A percentile compares a stretch with the other conserved stretches of the same genome.
These are phyloP conservation scores for Cyberlindnera mycetangii DNA, from an alignment of 805 yeast genomes.

Conservation along the genomic window DNA sequence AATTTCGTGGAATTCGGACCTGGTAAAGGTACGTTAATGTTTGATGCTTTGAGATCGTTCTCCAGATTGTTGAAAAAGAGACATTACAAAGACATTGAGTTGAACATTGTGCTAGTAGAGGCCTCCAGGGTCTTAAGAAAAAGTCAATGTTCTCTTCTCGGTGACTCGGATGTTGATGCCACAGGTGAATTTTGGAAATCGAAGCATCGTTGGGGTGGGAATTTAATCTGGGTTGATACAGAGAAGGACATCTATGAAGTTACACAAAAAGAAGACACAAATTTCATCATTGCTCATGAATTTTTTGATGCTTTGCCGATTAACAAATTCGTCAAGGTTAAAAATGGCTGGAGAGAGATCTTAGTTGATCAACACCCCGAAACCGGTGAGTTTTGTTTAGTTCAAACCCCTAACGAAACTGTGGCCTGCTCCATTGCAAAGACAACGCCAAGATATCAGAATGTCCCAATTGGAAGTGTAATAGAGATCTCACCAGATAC, in stretches of 20 bases:
- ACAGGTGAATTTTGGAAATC: slow-evolving; percentile 18
- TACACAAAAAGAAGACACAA: slow-evolving; percentile 33
- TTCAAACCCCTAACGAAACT: slow-evolving; percentile 56
- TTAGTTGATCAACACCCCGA: slow-evolving; percentile 51
- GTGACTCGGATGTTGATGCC: slow-evolving; percentile 34
- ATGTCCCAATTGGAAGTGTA: slow-evolving; percentile 52
- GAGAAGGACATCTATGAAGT: slow-evolving; percentile 41
- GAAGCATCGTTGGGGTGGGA: slow-evolving; percentile 42
- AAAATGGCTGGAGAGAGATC: slow-evolving; percentile 76
- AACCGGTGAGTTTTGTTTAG: slow-evolving; percentile 46
- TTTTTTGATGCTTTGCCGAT: slow-evolving; percentile 86
- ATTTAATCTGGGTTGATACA: slow-evolving; percentile 58
- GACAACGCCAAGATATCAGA: slow-evolving; percentile 45
- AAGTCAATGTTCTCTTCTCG: slow-evolving; percentile 41
- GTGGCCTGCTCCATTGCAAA: slow-evolving; percentile 59
- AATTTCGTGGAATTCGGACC: slow-evolving; percentile 80
- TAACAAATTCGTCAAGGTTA: slow-evolving; percentile 58
- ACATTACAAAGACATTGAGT: slow-evolving; percentile 26
- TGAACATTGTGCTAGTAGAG: slow-evolving; percentile 56
- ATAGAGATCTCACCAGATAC: slow-evolving; percentile 78
- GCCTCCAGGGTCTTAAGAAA: slow-evolving; percentile 63
- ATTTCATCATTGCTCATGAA: slow-evolving; percentile 78
- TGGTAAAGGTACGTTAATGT: slow-evolving; percentile 77
- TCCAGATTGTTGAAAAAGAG: slow-evolving; percentile 38
- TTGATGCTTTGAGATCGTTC: slow-evolving; percentile 53